phyloP scores from a whole-genome alignment of 1,284 basidiomycete genomes.

The Ceratorhiza oryzae-sativae region DNA sequence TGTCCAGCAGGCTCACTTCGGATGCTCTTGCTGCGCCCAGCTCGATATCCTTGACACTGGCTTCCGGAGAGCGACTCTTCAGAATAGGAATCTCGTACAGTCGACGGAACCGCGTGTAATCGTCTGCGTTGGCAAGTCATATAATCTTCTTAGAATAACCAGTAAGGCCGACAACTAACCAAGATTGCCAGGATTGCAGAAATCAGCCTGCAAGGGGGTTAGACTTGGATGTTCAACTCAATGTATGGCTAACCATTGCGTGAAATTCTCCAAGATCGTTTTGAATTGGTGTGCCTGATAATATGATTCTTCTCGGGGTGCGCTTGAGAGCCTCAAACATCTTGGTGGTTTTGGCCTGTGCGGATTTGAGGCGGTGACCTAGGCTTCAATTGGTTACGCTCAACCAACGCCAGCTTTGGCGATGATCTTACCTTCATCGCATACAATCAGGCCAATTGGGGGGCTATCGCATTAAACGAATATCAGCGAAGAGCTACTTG shows the following conservation, averaged over 20 bases:
- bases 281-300: conserved; percentile 97
- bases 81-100: conserved; percentile 91
- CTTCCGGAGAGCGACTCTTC: conserved; percentile 82
- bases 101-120: conserved; percentile 76
- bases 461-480: conserved; percentile 61
- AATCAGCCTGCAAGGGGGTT: conserved; percentile 69
- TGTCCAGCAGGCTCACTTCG: conserved; percentile 62
- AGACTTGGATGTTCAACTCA: neutral
- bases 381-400: neutral
- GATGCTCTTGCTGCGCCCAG: conserved; percentile 74
- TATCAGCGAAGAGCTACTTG: neutral
- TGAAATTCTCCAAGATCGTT: conserved; percentile 97
- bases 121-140: conserved; percentile 55
- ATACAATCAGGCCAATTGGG: conserved; percentile 91
- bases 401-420: neutral
- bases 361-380: conserved; percentile 95
- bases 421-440: conserved; percentile 80
- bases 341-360: conserved; percentile 87
- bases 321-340: conserved; percentile 81
- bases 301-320: conserved; percentile 79
- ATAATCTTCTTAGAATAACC: neutral
- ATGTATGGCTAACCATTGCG: conserved; percentile 73
- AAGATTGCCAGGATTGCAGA: conserved; percentile 90
- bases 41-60: conserved; percentile 73
- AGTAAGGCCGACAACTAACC: conserved; percentile 57